Base-by-base conservation (phyloP, 805 yeast species). In the Kuraishia molischiana region DNA sequence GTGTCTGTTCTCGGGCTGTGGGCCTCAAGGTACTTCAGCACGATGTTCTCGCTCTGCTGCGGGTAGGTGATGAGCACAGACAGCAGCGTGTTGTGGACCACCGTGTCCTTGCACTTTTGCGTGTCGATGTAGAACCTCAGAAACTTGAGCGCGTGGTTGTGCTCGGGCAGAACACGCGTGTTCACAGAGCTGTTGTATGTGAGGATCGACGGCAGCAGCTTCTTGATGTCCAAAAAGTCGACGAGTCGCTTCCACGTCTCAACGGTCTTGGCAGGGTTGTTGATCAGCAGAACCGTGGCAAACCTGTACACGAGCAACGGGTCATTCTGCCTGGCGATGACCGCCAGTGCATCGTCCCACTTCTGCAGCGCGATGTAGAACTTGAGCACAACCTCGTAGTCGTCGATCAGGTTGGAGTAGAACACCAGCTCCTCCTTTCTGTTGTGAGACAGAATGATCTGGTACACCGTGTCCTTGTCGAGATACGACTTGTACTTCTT, bases 211-310 rank as follows among this genome's bases (percentile, higher is more conserved):
- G 96, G 95, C 2, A 92, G 56, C 18, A 92, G 62, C 41, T 68
- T 74, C 11, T 71, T 68, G 35, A 81, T 79, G 41, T 83, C 74
- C 3, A 90, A 44, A 5, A 52, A 49, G 19, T 58, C 59, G 0
- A 66, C 49, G 32, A 79, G 53, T 36, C 77, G 69, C 50, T 84
- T 69, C 97, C 97, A 92, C 0, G 84, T 67, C 37, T 79, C 81
- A 2, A 85, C 75, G 0, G 95, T 85, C 10, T 67, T 69, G 21
- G 62, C 63, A 0, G 98, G 89, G 11, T 71, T 59, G 47, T 84
- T 83, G 2, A 77, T 63, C 37, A 92, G 54, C 29, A 92, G 55
- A 0, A 78, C 78, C 0, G 81, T 77, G 1, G 97, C 69, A 42
- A 78, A 77, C 43, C 72, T 71, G 58, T 86, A 85, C 4, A 83